Conservation (phyloP, 2,329 filamentous ascomycete species). For the Neofusicoccum parvum region DNA sequence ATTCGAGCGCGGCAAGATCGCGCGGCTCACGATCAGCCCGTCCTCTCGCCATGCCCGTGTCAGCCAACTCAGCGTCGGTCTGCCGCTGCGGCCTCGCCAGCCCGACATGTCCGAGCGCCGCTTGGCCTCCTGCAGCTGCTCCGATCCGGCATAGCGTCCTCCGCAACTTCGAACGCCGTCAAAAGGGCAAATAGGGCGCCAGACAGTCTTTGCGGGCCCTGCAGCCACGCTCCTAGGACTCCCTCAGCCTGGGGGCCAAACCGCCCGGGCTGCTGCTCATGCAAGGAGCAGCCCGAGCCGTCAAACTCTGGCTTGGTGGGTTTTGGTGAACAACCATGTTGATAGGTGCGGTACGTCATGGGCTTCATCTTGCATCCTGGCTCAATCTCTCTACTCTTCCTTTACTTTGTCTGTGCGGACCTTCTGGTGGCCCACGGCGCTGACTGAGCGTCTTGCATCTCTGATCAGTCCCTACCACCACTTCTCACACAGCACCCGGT, state of each 20-base stretch:
- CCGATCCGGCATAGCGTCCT: background rate
- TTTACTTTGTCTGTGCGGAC: no score
- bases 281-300: no score
- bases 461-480: constrained; percentile 47
- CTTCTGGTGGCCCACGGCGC: no score
- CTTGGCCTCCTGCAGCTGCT: background rate
- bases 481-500: constrained; percentile 52
- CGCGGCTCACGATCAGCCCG: background rate
- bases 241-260: background rate
- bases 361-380: no score
- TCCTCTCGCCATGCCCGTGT: background rate
- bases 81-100: background rate
- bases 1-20: background rate
- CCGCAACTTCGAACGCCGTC: constrained; percentile 7
- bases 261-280: background rate
- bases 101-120: background rate
- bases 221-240: background rate
- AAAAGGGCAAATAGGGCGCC: constrained; percentile 8
- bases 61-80: background rate
- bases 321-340: background rate
- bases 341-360: no score
- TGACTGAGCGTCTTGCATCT: background rate
- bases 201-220: background rate
- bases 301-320: background rate
- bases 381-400: background rate